Conservation (phyloP, 495 filamentous ascomycete genomes). For the Astrothelium macrocarpum region DNA sequence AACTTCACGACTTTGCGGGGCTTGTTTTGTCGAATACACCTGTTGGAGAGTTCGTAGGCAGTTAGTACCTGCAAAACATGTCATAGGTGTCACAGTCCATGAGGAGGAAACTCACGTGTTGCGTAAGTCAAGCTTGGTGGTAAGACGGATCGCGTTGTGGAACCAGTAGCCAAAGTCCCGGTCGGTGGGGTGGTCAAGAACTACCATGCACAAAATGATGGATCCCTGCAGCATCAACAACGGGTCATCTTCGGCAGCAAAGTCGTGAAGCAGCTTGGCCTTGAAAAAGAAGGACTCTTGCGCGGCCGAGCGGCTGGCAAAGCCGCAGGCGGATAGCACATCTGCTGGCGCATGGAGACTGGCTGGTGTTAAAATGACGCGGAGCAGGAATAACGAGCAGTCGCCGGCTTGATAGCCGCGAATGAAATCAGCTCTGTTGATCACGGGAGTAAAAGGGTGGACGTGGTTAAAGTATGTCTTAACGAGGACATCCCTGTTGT, state of each 20-base stretch:
- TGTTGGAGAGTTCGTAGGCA: slow-evolving; percentile 8
- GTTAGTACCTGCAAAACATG: slow-evolving; percentile 15
- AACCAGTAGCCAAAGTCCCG: slow-evolving; percentile 23
- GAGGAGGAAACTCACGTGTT: slow-evolving; percentile 8
- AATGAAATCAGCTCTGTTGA: slow-evolving; percentile 19
- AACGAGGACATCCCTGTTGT: slow-evolving; percentile 12
- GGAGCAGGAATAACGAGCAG: slow-evolving; percentile 15
- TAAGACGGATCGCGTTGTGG: slow-evolving; percentile 20
- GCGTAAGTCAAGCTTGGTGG: slow-evolving; percentile 16
- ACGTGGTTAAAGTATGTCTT: slow-evolving; percentile 20
- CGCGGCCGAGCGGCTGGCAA: slow-evolving; percentile 21
- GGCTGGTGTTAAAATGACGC: slow-evolving; percentile 14
- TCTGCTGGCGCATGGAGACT: slow-evolving; percentile 16
- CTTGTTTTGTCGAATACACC: slow-evolving; percentile 17
- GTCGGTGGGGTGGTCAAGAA: slow-evolving; percentile 22
- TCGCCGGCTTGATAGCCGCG: slow-evolving; percentile 11
- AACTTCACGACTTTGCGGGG: slow-evolving; percentile 12
- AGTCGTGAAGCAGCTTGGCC: slow-evolving; percentile 22
- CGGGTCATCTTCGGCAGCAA: slow-evolving; percentile 21
- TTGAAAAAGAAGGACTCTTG: slow-evolving; percentile 22
- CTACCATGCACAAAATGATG: slow-evolving; percentile 20
- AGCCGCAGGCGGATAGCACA: slow-evolving; percentile 20
- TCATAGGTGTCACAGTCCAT: slow-evolving; percentile 9
- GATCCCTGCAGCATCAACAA: slow-evolving; percentile 24
- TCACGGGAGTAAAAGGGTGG: slow-evolving; percentile 17